A percentile compares a stretch with the other conserved stretches of the same genome.
Conservation (phyloP, 2,329 filamentous ascomycete genomes). For the Paradendryphiella salina region DNA sequence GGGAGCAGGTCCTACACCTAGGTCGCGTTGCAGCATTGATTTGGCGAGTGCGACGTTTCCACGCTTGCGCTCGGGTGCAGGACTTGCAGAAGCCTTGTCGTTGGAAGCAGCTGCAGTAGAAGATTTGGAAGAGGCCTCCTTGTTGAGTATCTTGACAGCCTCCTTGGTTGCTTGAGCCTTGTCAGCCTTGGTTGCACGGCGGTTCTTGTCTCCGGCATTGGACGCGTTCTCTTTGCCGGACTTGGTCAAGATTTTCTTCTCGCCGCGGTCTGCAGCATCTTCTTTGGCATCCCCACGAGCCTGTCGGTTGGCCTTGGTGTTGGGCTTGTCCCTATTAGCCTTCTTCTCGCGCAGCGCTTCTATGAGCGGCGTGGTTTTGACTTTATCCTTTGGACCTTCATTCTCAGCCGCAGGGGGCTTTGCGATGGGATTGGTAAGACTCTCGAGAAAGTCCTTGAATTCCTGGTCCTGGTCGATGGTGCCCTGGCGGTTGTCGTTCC, state of each 20-base stretch:
- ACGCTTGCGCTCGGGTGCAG: conserved; percentile 56
- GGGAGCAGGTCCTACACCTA: conserved; percentile 57
- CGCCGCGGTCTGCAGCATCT: conserved; percentile 56
- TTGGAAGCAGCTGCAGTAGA: conserved; percentile 26
- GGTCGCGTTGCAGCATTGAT: conserved; percentile 64
- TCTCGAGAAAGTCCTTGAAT: conserved; percentile 90
- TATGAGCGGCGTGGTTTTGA: conserved; percentile 83
- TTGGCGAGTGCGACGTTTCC: conserved; percentile 58
- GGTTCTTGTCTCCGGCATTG: conserved; percentile 45
- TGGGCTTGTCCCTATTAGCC: conserved; percentile 67
- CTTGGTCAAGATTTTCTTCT: conserved; percentile 45
- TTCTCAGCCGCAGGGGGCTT: conserved; percentile 60
- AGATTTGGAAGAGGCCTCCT: conserved; percentile 48
- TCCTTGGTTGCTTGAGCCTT: conserved; percentile 69
- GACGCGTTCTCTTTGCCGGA: conserved; percentile 38
- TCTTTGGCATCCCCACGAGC: conserved; percentile 65
- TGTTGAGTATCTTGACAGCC: conserved; percentile 61
- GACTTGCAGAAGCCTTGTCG: conserved; percentile 47
- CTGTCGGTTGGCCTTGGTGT: conserved; percentile 60
- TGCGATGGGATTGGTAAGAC: conserved; percentile 73
- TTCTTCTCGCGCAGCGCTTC: conserved; percentile 92
- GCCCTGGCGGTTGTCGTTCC: conserved; percentile 82
- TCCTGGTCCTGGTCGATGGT: conserved; percentile 97
- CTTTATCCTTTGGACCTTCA: conserved; percentile 61
- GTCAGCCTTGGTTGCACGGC: conserved; percentile 51